These are phyloP conservation scores for Globisporangium spiculum DNA, from an alignment of 352 stramenopile genomes.

Conservation along the genomic window DNA sequence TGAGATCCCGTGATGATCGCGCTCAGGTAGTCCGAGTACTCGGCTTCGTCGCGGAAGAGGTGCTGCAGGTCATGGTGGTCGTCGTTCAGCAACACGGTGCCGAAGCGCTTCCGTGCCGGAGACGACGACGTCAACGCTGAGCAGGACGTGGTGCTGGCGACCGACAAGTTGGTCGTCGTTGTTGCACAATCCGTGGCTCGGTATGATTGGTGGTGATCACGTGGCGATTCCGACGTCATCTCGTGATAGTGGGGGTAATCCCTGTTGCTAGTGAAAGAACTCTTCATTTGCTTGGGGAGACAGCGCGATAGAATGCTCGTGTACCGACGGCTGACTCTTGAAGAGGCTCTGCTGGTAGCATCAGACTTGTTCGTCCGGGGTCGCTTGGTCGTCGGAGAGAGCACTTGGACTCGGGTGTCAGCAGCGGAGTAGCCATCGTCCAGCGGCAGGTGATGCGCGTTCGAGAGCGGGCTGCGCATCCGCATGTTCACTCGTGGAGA, in stretches of 20 bases:
- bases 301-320: constrained; percentile 18
- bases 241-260: not conserved
- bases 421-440: not conserved
- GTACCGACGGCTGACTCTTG: constrained; percentile 6
- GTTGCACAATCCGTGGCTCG: constrained; percentile 6
- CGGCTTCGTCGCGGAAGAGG: constrained; percentile 67
- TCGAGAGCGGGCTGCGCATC: not conserved
- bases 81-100: constrained; percentile 34
- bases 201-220: not conserved
- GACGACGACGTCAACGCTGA: constrained; percentile 10
- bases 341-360: not conserved
- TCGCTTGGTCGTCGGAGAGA: constrained; percentile 16
- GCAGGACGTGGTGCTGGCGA: not conserved
- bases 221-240: constrained; percentile 6
- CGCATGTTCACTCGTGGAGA: not conserved
- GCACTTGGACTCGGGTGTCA: constrained; percentile 1
- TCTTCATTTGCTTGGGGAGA: constrained; percentile 9
- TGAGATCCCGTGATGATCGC: constrained; percentile 44
- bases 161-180: not conserved
- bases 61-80: constrained; percentile 35
- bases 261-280: not conserved
- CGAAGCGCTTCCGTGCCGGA: constrained; percentile 15
- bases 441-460: not conserved
- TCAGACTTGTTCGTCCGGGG: constrained; percentile 7
- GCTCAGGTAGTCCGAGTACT: constrained; percentile 79